Conservation (phyloP, 352 stramenopile species). For the Globisporangium perplexum region DNA sequence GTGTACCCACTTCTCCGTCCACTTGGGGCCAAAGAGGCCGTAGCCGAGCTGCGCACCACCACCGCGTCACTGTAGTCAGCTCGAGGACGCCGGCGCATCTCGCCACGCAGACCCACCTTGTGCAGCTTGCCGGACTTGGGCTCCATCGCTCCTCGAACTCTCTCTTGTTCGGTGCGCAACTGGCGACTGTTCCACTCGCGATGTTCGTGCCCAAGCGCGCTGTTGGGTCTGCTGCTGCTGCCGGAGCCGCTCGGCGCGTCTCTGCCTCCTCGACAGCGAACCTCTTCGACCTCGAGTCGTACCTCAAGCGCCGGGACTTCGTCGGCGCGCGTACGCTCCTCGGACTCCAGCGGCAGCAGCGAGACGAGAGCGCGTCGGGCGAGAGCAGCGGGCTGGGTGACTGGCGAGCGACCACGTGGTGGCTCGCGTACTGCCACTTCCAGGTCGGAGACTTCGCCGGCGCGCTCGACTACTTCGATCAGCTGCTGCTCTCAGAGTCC, state of each 20-base stretch:
- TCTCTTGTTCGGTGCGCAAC: neutral
- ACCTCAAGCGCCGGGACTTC: slow-evolving; percentile 18
- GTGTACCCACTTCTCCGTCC: slow-evolving; percentile 80
- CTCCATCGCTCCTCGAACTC: slow-evolving; percentile 18
- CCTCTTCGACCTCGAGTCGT: slow-evolving; percentile 18
- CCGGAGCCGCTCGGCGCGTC: neutral
- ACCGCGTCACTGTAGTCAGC: neutral
- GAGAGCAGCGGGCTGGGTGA: neutral
- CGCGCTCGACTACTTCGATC: slow-evolving; percentile 43
- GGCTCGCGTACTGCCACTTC: slow-evolving; percentile 68
- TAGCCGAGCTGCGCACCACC: slow-evolving; percentile 30
- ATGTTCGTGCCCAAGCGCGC: slow-evolving; percentile 5
- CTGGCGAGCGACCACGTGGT: slow-evolving; percentile 43
- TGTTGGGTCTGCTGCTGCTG: neutral
- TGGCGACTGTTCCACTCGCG: neutral
- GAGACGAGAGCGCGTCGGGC: neutral
- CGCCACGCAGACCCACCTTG: slow-evolving; percentile 25
- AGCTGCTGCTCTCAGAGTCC: slow-evolving; percentile 26
- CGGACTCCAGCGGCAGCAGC: slow-evolving; percentile 14
- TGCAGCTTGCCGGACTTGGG: slow-evolving; percentile 62
- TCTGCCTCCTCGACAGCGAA: neutral
- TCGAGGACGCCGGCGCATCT: neutral
- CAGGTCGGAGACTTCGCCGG: slow-evolving; percentile 37
- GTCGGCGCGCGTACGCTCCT: slow-evolving; percentile 18
- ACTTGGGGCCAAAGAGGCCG: slow-evolving; percentile 61